Conservation (phyloP, 2,329 filamentous ascomycete genomes). For the Colletotrichum euphorbiae region DNA sequence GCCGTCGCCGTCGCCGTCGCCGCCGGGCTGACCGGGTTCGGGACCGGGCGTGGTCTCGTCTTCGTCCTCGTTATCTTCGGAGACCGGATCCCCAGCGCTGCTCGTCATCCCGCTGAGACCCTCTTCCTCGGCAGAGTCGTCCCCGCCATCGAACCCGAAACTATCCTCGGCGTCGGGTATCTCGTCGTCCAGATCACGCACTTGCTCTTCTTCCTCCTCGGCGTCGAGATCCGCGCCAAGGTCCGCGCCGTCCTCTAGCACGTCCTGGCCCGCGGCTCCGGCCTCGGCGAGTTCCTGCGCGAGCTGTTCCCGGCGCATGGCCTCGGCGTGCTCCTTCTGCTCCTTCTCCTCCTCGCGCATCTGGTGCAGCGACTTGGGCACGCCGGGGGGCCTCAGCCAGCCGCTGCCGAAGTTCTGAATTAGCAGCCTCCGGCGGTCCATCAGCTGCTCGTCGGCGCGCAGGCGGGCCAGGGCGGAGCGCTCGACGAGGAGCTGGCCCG, state of each 20-base stretch:
- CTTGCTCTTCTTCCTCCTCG: conserved; percentile 57
- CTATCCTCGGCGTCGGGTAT: conserved; percentile 74
- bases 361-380: conserved; percentile 90
- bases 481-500: conserved; percentile 61
- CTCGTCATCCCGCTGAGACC: conserved; percentile 37
- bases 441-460: conserved; percentile 79
- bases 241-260: conserved; percentile 57
- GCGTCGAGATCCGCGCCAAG: conserved; percentile 53
- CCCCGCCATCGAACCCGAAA: conserved; percentile 56
- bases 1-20: conserved; percentile 48
- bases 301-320: conserved; percentile 76
- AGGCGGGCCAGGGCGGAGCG: conserved; percentile 76
- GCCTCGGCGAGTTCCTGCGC: conserved; percentile 81
- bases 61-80: conserved; percentile 54
- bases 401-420: conserved; percentile 87
- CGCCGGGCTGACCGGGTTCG: conserved; percentile 46
- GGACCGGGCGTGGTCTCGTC: conserved; percentile 52
- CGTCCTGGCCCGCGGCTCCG: conserved; percentile 58
- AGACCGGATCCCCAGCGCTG: conserved; percentile 27
- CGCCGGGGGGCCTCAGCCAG: conserved; percentile 91
- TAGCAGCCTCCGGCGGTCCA: conserved; percentile 81
- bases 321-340: conserved; percentile 84
- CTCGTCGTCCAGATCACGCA: conserved; percentile 76
- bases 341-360: conserved; percentile 91
- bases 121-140: conserved; percentile 56